Evolutionary conservation across 2,329 filamentous ascomycete species (phyloP), one percentile per base, ranked within the genome.

Genomic region (Camillea tinctor): DNA sequence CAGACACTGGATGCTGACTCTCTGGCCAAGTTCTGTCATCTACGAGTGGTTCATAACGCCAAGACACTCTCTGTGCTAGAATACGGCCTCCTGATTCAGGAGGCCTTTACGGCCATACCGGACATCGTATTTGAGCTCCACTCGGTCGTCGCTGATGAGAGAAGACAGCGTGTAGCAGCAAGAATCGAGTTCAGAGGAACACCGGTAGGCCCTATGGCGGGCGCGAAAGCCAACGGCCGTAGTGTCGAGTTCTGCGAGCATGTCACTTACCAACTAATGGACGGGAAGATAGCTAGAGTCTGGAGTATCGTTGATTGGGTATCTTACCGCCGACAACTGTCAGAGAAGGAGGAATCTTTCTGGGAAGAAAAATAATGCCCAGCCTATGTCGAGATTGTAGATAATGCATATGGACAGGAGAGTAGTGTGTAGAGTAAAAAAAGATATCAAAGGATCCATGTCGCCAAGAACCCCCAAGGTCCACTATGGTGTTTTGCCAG

Each of bases 301-400:
- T 74, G 73, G 68, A 73, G 74, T 48, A 58, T 75, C n/a, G 66
- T 75, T 52, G 74, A 75, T 56, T 55, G 71, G 50, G 63, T 63
- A 7, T 64, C 66, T 13, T 74, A 71, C 52, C 60, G 65, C 23
- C 53, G 56, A 49, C 64, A 70, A 48, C 54, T 66, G 56, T 52
- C 59, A n/a, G 55, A 56, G 44, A 20, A 17, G 23, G 20, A 24
- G 51, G 36, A 17, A 19, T n/a, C 51, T 52, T 17, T 51, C 9
- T 13, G 19, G 22, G 2, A 15, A 23, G 15, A 17, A 19, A 51
- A 52, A 52, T 20, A 52, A 3, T 7, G 36, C 36, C 36, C 36
- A 44, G 36, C 15, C 17, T 17, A 15, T n/a, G 36, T 44, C 36
- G 36, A 44, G 17, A 44, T 44, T 44, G 36, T 9, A 44, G 36